Evolutionary conservation across 345 rosid genomes (phyloP).

Genomic region (Stellera chamaejasme): DNA sequence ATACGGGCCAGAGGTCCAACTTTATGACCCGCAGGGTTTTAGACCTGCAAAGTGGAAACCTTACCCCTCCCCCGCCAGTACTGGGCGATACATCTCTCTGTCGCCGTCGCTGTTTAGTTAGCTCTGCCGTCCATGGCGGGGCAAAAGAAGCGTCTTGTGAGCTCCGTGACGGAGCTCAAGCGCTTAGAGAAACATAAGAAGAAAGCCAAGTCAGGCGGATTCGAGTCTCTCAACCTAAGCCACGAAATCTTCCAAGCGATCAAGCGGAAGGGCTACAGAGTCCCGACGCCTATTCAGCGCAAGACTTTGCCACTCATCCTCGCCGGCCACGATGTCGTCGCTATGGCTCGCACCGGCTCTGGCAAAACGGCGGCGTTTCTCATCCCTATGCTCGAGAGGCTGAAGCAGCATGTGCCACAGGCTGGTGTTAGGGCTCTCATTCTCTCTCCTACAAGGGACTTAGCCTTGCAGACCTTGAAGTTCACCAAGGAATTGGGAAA

Average conservation of each 20-base stretch:
- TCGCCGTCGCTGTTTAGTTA: no score
- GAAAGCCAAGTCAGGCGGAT: constrained; percentile 94
- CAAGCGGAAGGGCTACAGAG: constrained; percentile 83
- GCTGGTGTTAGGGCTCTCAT: constrained; percentile 82
- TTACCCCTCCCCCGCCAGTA: no score
- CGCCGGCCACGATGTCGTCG: constrained; percentile 87
- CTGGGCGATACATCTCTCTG: no score
- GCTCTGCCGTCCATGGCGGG: constrained; percentile 1
- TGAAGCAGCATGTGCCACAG: constrained; percentile 72
- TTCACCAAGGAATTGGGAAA: constrained; percentile 86
- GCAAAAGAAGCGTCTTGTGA: constrained; percentile 25
- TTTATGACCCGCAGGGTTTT: no score
- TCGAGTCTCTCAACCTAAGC: constrained; percentile 77
- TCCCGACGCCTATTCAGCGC: constrained; percentile 94
- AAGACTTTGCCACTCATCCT: constrained; percentile 97
- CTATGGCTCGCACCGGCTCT: constrained; percentile 98
- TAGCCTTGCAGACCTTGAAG: constrained; percentile 92
- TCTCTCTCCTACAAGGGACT: constrained; percentile 88
- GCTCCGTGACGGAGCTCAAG: constrained; percentile 78
- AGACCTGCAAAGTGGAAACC: no score
- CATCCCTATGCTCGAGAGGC: constrained; percentile 85
- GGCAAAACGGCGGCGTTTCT: constrained; percentile 96
- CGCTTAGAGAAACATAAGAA: constrained; percentile 57
- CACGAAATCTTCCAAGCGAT: constrained; percentile 63
- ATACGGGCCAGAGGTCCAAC: no score